phyloP scores from a whole-genome alignment of 1,284 basidiomycete species.

The Phylloporus sp. region DNA sequence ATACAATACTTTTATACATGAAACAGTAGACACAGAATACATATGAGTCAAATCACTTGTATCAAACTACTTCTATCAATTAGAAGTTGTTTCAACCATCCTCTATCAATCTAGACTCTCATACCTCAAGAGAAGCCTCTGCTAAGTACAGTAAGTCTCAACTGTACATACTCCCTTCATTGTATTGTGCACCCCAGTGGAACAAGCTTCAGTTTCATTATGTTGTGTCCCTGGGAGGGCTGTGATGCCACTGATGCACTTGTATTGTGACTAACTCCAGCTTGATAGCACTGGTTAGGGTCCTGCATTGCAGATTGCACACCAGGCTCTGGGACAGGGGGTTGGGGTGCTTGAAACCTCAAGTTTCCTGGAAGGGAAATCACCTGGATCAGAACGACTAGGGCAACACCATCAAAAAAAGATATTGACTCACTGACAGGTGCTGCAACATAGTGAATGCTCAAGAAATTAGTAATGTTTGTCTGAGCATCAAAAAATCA shows the following conservation, averaged over 20 bases:
- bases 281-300: conserved; percentile 23
- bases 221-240: neutral
- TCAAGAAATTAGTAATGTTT: conserved; percentile 22
- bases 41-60: no score
- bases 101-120: no score
- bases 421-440: conserved; percentile 7
- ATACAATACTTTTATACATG: no score
- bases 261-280: neutral
- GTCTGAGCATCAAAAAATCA: conserved; percentile 17
- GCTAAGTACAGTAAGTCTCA: no score
- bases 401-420: neutral
- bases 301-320: conserved; percentile 26
- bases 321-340: conserved; percentile 5
- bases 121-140: no score
- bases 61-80: no score
- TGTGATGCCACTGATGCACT: neutral
- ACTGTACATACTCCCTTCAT: no score
- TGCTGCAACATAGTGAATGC: conserved; percentile 28
- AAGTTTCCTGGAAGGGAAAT: conserved; percentile 10
- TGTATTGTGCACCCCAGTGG: no score
- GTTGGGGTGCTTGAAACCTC: conserved; percentile 28
- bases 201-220: no score
- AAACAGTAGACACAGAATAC: no score
- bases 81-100: no score
- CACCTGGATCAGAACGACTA: neutral